phyloP scores from a whole-genome alignment of 2,329 filamentous ascomycete species.

The Teratosphaeria nubilosa region DNA sequence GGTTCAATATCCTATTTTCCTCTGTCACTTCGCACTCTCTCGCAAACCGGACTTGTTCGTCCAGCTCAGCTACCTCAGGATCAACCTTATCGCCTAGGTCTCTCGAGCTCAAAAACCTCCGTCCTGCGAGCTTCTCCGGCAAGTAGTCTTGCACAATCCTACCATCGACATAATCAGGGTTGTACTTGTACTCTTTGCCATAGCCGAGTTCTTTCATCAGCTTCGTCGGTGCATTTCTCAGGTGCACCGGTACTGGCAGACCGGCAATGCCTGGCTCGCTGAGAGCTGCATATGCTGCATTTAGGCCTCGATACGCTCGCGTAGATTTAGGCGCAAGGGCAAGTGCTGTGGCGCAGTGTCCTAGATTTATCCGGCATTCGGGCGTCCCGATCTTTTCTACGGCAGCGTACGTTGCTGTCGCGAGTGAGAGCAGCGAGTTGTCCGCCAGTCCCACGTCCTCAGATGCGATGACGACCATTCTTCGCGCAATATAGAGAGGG shows the following conservation, averaged over 20 bases:
- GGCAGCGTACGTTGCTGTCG: constrained; percentile 76
- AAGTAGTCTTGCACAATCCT: constrained; percentile 80
- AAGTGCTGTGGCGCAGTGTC: constrained; percentile 75
- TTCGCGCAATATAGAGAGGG: constrained; percentile 79
- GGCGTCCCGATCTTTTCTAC: constrained; percentile 92
- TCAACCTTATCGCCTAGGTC: constrained; percentile 75
- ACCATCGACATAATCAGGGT: constrained; percentile 78
- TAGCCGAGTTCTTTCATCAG: constrained; percentile 91
- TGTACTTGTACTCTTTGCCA: constrained; percentile 91
- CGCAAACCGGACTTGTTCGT: constrained; percentile 11
- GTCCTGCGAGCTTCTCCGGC: constrained; percentile 62
- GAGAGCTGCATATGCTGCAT: constrained; percentile 68
- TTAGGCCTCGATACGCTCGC: constrained; percentile 70
- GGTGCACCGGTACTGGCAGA: constrained; percentile 73
- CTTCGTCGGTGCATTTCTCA: constrained; percentile 84
- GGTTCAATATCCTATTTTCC: constrained; percentile 16
- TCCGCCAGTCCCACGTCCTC: constrained; percentile 91
- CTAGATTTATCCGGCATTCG: constrained; percentile 84
- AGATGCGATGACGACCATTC: constrained; percentile 88
- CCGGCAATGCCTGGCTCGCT: constrained; percentile 73
- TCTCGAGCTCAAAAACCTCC: constrained; percentile 65
- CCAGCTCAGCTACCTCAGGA: constrained; percentile 29
- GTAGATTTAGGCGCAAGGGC: constrained; percentile 77
- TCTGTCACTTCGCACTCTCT: constrained; percentile 12
- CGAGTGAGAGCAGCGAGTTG: constrained; percentile 69